A percentile compares a stretch with the other conserved stretches of the same genome.
Conservation (phyloP, 306 rosid genomes). For the Lupinus albus region DNA sequence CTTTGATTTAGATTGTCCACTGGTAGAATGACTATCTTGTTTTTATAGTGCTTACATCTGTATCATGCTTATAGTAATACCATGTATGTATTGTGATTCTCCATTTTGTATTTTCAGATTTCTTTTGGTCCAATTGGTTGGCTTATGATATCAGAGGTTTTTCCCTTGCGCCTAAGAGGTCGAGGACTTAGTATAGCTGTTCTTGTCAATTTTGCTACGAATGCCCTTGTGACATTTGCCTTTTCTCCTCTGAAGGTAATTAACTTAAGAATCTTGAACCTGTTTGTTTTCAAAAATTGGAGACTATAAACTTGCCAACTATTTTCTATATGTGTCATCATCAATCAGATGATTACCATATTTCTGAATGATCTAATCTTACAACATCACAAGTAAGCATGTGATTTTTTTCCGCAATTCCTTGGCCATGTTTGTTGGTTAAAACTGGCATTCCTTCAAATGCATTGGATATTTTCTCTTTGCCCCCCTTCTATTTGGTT, state of each 20-base stretch:
- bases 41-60: slow-evolving; percentile 1
- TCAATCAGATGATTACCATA: slow-evolving; percentile 28
- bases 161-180: slow-evolving; percentile 87
- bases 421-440: not conserved
- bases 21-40: slow-evolving; percentile 1
- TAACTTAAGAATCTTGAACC: slow-evolving; percentile 6
- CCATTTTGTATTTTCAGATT: slow-evolving; percentile 57
- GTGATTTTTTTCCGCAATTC: not conserved
- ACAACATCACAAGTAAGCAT: not conserved
- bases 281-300: not conserved
- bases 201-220: slow-evolving; percentile 84
- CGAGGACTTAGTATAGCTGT: slow-evolving; percentile 92
- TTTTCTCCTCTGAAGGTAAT: slow-evolving; percentile 87
- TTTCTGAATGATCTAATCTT: slow-evolving; percentile 26
- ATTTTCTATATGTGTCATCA: not conserved
- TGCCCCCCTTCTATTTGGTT: slow-evolving; percentile 14
- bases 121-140: slow-evolving; percentile 99
- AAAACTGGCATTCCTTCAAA: not conserved
- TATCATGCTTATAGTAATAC: not conserved
- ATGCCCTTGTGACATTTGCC: slow-evolving; percentile 89
- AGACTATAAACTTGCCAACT: slow-evolving; percentile 18
- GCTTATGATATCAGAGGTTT: slow-evolving; percentile 95
- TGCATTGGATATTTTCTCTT: slow-evolving; percentile 9
- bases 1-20: slow-evolving; percentile 4
- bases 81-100: slow-evolving; percentile 6